These are phyloP conservation scores for Phaeotremella skinneri DNA, from an alignment of 768 basidiomycete genomes.

Conservation along the genomic window DNA sequence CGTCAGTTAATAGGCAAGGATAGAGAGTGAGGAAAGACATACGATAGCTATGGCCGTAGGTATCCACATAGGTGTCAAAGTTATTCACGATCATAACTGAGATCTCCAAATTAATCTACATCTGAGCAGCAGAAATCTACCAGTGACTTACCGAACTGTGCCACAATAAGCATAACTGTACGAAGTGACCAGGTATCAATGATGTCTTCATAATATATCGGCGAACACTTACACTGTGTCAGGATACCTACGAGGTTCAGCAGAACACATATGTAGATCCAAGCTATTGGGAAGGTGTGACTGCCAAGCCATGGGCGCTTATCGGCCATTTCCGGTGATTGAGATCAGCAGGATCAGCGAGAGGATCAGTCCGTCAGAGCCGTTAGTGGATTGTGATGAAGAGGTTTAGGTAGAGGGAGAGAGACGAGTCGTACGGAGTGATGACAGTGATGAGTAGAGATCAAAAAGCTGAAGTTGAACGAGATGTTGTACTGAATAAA, in stretches of 20 bases:
- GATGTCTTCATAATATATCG: not conserved
- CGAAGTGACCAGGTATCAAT: not conserved
- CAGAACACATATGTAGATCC: conserved; percentile 23
- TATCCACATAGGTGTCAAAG: conserved; percentile 16
- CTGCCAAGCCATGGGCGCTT: conserved; percentile 19
- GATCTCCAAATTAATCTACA: conserved; percentile 1
- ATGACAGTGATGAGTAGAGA: no score
- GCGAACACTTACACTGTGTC: conserved; percentile 1
- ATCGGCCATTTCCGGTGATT: conserved; percentile 8
- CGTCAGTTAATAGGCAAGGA: not conserved
- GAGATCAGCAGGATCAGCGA: not conserved
- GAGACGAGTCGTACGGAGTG: no score
- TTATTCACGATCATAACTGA: conserved; percentile 22
- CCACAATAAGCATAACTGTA: conserved; percentile 20
- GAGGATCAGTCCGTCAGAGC: no score
- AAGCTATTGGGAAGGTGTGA: conserved; percentile 21
- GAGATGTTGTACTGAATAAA: no score
- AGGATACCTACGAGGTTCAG: conserved; percentile 22
- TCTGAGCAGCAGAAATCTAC: not conserved
- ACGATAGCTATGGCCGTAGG: conserved; percentile 26
- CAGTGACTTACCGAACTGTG: conserved; percentile 21
- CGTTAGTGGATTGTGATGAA: no score
- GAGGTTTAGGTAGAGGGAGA: no score
- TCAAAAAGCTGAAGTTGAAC: no score
- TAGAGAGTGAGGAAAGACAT: conserved; percentile 1